Base-by-base conservation (phyloP, 164 flowering plant genomes). In the Vitis riparia region DNA sequence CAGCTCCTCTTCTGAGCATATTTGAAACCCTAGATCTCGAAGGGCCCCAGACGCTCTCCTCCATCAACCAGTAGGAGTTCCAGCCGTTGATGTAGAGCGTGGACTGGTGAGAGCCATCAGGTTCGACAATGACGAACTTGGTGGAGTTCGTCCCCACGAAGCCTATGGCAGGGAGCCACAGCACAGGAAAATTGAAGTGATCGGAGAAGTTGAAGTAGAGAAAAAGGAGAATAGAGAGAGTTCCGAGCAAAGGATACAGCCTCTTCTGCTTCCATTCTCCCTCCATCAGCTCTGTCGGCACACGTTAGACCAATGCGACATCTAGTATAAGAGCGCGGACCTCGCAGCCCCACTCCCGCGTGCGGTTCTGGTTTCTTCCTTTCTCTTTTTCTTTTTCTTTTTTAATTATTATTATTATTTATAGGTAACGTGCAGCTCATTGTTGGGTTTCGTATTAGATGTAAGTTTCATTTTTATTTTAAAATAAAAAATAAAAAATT, bases 21-120 rank as follows among this genome's bases (percentile, higher is more conserved):
- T 71, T 44, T 16, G 82, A 69, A 12, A 84, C 89, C 69, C 55
- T 79, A 0, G 59, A 14, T 65, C 84, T 78, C 2, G 79, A 71
- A 0, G 49, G n/a, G 7, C 66, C 77, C 79, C 80, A 71, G 64
- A 80, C 80, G 62, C 81, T 77, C 65, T 82, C 79, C 55, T 84
- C 81, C 86, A 85, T 73, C 69, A 87, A 68, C 91, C 91, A 85
- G 51, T 87, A 87, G 19, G 91, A 85, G 59, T 87, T 87, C 89
- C 88, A 84, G 51, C 90, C 90, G 71, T 87, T 87, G 11, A 87
- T 47, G 62, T 86, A 86, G 52, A 86, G 7, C 14, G 60, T 15
- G n/a, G 68, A 56, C 8, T 71, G 69, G 2, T 74, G 19, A 12
- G 14, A 55, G 1, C 76, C 69, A 6, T 37, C 74, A 12, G 56